phyloP scores from a whole-genome alignment of 306 rosid species.

The Sindora glabra region DNA sequence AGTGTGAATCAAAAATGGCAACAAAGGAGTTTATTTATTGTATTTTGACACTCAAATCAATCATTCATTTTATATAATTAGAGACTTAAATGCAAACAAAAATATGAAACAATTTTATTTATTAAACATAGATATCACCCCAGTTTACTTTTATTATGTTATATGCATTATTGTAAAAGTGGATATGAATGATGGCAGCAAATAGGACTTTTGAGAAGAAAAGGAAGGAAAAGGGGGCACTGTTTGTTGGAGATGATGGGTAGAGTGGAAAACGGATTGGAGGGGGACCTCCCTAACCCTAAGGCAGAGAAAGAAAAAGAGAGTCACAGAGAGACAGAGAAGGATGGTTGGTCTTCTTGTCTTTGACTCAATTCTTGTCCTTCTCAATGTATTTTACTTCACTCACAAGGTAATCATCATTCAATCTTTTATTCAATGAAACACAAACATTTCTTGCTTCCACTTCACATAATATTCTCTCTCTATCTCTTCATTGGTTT shows the following conservation, averaged over 20 bases:
- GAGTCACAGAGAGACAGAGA: constrained; percentile 21
- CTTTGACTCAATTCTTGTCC: constrained; percentile 64
- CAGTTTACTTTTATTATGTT: no score
- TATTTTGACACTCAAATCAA: no score
- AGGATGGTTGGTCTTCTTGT: constrained; percentile 58
- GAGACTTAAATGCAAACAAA: no score
- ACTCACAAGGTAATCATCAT: constrained; percentile 90
- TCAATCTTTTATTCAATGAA: constrained; percentile 13
- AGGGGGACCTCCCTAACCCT: constrained; percentile 99
- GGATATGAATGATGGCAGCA: no score
- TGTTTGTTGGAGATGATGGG: constrained; percentile 84
- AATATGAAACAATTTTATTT: no score
- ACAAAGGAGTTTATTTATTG: no score
- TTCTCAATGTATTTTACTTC: constrained; percentile 66
- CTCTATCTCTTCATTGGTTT: constrained; percentile 17
- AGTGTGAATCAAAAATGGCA: no score
- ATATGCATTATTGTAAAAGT: no score
- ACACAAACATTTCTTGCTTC: constrained; percentile 56
- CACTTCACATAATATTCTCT: constrained; percentile 57
- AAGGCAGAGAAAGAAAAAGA: no score
- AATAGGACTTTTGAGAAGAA: no score
- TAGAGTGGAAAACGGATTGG: constrained; percentile 99
- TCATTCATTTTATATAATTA: no score
- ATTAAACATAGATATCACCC: no score
- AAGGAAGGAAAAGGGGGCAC: constrained; percentile 11